Base-by-base conservation (phyloP, 371 early-diverging fungal species). In the Mortierella sp. region DNA sequence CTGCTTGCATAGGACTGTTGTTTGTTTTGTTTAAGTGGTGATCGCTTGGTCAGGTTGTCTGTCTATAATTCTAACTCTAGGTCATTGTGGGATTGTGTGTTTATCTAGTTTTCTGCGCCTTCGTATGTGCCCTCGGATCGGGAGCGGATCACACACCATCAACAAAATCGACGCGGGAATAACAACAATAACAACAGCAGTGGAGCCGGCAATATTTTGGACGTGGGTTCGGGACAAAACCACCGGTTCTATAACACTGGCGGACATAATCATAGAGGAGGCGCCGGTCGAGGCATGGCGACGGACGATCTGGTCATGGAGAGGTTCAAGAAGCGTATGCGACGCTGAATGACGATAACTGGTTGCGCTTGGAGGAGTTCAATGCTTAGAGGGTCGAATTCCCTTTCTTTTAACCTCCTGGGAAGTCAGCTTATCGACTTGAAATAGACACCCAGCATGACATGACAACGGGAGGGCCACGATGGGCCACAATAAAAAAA, bases 281-380 rank as follows among this genome's bases (percentile, higher is more conserved):
- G 86, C 57, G 64, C 70, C 64, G 60, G 81, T 57, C 66, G 81
- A 60, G 68, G 83, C 14, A 91, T 85, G 86, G 93, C 95, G 1
- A 93, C 92, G 15, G 96, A 96, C 70, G 93, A 93, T 16, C 75
- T 90, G 21, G 94, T 89, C 1, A 90, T 92, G 74, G 93, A 94
- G 64, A 84, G 92, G 58, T 96, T 96, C 66, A 93, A 92, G 72
- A 93, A 94, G 81, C 85, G 93, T 28, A 91, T 91, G 88, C 55
- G 79, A 7, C 68, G 70, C 26, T 75, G 63, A 55, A 9, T 37
- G 37, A 5, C 37, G 9, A 37, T 37, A 5, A 37, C 37, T 37
- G n/a, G n/a, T n/a, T n/a, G n/a, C n/a, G n/a, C n/a, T n/a, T n/a
- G 37, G 37, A 37, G 37, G 9, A 37, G 37, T 5, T 9, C 3